These are phyloP conservation scores for Colletotrichum sp. DNA, from an alignment of 2,329 filamentous ascomycete genomes.

Conservation along the genomic window DNA sequence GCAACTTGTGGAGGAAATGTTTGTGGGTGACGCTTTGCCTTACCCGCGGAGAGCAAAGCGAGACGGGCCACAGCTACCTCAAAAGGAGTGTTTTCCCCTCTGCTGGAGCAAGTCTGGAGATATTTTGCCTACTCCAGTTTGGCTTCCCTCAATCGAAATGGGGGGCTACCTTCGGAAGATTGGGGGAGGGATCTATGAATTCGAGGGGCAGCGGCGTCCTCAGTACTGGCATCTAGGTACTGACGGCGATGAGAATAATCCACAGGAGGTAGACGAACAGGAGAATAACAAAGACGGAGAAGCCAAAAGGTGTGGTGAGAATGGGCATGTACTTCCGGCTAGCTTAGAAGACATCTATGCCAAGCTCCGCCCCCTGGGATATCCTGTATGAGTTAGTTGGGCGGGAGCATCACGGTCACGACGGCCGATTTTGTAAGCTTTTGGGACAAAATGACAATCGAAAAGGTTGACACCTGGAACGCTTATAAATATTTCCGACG, in stretches of 20 bases:
- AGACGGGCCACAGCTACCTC: accelerated
- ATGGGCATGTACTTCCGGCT: neutral
- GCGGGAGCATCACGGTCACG: neutral
- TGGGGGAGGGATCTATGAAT: accelerated
- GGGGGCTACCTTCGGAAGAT: neutral
- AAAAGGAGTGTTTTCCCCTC: neutral
- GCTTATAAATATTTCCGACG: neutral
- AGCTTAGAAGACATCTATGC: neutral
- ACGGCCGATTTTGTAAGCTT: neutral
- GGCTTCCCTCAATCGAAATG: neutral
- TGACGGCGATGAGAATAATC: no score
- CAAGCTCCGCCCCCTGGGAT: neutral
- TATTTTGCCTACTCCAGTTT: neutral
- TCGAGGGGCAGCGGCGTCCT: accelerated
- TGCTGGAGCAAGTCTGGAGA: neutral
- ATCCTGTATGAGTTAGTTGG: neutral
- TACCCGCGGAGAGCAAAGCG: accelerated
- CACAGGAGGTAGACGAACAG: no score
- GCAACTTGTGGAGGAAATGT: neutral
- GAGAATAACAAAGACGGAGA: neutral
- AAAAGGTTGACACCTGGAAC: neutral
- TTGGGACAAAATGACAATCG: neutral
- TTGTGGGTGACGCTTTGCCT: neutral
- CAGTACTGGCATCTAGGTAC: neutral
- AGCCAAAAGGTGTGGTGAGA: neutral